Evolutionary conservation across 192 early-diverging fungal species (phyloP).

Genomic region (Geranomyces michiganensis): DNA sequence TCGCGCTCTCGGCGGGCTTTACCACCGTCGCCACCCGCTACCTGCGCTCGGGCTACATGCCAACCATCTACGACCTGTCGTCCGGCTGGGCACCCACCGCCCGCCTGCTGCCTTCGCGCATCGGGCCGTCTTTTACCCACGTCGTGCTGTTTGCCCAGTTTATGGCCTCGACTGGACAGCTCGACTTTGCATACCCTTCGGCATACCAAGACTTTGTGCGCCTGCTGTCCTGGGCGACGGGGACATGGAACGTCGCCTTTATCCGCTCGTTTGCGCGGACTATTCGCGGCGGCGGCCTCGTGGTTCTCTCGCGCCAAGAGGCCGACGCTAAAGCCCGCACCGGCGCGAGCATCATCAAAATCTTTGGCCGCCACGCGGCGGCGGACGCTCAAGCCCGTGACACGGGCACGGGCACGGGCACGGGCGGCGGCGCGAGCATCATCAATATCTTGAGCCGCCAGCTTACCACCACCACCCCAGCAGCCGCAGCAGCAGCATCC

Average conservation of each 20-base stretch:
- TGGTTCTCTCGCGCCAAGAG: background rate
- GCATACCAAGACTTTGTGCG: conserved; percentile 22
- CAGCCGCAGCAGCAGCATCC: no score
- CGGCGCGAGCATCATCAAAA: background rate
- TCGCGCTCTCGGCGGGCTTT: conserved; percentile 11
- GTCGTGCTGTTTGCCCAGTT: conserved; percentile 27
- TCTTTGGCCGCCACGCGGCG: background rate
- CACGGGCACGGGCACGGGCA: no score
- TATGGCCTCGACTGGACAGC: conserved; percentile 9
- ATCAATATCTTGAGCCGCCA: background rate
- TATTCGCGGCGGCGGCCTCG: conserved; percentile 9
- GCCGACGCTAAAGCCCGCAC: background rate
- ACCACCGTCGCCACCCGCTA: conserved; percentile 13
- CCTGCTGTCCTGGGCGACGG: conserved; percentile 17
- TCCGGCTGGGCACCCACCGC: conserved; percentile 28
- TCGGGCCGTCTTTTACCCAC: conserved; percentile 18
- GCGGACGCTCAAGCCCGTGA: background rate
- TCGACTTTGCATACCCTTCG: conserved; percentile 15
- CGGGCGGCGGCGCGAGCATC: background rate
- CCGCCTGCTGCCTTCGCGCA: conserved; percentile 11
- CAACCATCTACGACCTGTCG: conserved; percentile 27
- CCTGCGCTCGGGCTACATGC: conserved; percentile 3
- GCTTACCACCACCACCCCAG: no score
- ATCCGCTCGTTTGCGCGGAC: conserved; percentile 5
- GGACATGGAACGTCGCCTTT: conserved; percentile 26